These are phyloP conservation scores for Recurvomyces mirabilis DNA, from an alignment of 495 filamentous ascomycete species.

Conservation along the genomic window DNA sequence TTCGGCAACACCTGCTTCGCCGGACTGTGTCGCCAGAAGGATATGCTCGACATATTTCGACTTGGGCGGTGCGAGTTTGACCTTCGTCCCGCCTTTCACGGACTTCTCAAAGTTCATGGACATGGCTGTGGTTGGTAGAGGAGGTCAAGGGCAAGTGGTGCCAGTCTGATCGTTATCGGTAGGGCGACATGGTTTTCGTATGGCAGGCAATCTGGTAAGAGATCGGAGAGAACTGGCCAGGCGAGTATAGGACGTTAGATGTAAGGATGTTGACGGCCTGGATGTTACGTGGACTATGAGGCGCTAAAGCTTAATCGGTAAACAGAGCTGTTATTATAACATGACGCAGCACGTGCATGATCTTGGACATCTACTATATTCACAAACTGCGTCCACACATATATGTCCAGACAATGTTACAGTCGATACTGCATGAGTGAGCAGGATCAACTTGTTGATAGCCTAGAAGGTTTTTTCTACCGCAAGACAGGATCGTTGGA, in stretches of 20 bases:
- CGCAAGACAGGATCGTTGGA: too few species aligned
- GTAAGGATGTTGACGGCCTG: background rate
- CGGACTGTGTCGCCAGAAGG: constrained; percentile 84
- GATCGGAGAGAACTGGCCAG: background rate
- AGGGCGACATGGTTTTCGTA: constrained; percentile 2
- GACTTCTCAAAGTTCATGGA: constrained; percentile 38
- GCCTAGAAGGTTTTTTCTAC: constrained; percentile 1
- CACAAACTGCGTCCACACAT: too few species aligned
- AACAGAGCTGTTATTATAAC: too few species aligned
- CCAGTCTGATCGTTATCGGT: constrained; percentile 6
- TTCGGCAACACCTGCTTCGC: constrained; percentile 90
- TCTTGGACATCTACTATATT: background rate
- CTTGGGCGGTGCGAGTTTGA: constrained; percentile 95
- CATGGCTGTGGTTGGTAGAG: constrained; percentile 21
- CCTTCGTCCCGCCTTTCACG: constrained; percentile 41
- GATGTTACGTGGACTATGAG: background rate
- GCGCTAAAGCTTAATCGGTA: too few species aligned
- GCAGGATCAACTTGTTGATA: constrained; percentile 8
- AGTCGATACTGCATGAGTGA: constrained; percentile 1
- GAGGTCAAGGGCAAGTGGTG: background rate
- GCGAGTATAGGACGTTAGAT: background rate
- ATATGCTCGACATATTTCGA: constrained; percentile 99
- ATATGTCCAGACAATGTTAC: constrained; percentile 4
- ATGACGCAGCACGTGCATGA: background rate
- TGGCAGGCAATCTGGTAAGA: background rate